These are phyloP conservation scores for Tolypocladium inflatum DNA, from an alignment of 2,329 filamentous ascomycete genomes.

Conservation along the genomic window DNA sequence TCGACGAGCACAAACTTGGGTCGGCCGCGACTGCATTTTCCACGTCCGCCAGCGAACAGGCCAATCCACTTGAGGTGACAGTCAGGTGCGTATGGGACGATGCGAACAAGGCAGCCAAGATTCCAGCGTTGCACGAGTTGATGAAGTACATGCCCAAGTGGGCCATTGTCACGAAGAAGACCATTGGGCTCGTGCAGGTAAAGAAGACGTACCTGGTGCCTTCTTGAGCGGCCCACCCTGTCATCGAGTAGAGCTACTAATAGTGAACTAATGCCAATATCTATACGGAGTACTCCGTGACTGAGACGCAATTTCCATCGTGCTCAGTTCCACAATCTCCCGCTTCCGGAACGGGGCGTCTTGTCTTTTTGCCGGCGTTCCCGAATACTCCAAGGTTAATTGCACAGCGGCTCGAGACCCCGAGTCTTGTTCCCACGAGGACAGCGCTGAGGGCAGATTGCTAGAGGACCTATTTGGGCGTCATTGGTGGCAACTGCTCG, in stretches of 20 bases:
- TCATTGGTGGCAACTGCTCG: neutral
- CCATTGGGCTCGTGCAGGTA: slow-evolving; percentile 74
- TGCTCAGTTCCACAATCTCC: neutral
- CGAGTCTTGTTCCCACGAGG: neutral
- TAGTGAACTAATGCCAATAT: neutral
- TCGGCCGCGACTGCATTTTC: neutral
- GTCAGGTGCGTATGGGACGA: slow-evolving; percentile 85
- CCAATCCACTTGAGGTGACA: slow-evolving; percentile 43
- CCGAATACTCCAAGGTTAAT: neutral
- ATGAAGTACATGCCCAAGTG: slow-evolving; percentile 68
- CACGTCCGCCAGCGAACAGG: neutral
- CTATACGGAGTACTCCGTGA: too few species aligned
- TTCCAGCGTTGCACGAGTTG: slow-evolving; percentile 79
- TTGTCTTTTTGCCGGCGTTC: neutral
- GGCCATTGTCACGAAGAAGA: slow-evolving; percentile 66
- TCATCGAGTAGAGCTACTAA: neutral
- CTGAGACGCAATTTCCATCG: too few species aligned
- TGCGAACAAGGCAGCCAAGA: slow-evolving; percentile 58
- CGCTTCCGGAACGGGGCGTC: neutral
- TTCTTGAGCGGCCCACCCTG: slow-evolving; percentile 15
- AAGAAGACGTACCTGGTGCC: slow-evolving; percentile 55
- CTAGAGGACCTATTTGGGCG: neutral
- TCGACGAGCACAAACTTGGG: slow-evolving; percentile 7
- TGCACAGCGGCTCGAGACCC: neutral
- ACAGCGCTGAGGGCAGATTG: neutral